Evolutionary conservation across 2,329 filamentous ascomycete genomes (phyloP), one percentile per base, ranked within the genome.

Genomic region (Ascochyta koolunga): DNA sequence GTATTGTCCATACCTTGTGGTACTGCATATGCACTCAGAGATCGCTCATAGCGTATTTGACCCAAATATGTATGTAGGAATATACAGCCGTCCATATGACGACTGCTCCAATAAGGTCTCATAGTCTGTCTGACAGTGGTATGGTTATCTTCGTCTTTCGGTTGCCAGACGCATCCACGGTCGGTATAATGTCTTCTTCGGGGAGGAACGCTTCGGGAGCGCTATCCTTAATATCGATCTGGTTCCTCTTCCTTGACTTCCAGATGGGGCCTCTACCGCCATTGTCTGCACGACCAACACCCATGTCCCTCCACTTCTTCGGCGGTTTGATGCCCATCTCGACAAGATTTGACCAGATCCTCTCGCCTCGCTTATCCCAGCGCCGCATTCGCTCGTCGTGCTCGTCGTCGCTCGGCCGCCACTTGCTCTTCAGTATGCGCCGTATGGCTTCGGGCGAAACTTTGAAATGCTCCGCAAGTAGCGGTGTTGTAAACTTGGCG

Each of bases 391-490:
- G 67, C 6, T 76, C 73, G 22, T 79, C 77, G 15, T 73, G 64
- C 54, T 82, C 78, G 33, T 77, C 75, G 41, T 81, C 68, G 7
- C 71, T 79, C 3, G 90, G 87, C 65, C 77, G 76, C 88, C 90
- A 95, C 56, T 90, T 92, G 72, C 84, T 86, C 78, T 85, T 91
- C 58, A 99, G 78, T 46, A 99, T 96, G 31, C 95, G 85, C 10
- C 93, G 86, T 54, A 98, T 90, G 0, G 87, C 90, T 72, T 99
- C 95, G 2, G 90, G 81, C 0, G 91, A 92, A n/a, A 97, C 81
- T 72, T 92, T 82, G 76, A 98, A 99, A 64, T 91, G 86, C 1
- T 86, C 70, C 0, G 93, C 86, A 13, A 98, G 85, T 29, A 86
- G 82, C 15, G 82, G 75, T 0, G 89, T 96, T 4, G 88, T 89